phyloP scores from a whole-genome alignment of 2,329 filamentous ascomycete genomes.

The Aspergillus sp. region DNA sequence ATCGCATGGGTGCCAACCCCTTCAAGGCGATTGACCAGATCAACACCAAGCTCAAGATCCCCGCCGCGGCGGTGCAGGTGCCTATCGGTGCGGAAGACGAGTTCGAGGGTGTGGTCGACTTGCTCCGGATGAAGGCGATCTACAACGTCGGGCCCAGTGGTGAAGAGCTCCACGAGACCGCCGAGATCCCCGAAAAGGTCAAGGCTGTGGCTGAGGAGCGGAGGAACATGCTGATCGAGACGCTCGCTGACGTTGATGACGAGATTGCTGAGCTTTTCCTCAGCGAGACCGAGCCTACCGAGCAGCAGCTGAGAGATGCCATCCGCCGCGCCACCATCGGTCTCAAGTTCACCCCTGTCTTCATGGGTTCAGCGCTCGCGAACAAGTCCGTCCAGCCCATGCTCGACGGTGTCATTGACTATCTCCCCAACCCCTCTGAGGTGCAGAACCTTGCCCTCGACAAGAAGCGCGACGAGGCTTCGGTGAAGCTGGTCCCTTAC shows the following conservation, averaged over 20 bases:
- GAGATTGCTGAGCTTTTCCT: slow-evolving; percentile 95
- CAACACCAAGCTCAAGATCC: slow-evolving; percentile 90
- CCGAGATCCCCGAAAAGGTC: slow-evolving; percentile 80
- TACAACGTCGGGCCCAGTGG: slow-evolving; percentile 87
- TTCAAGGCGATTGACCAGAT: slow-evolving; percentile 98
- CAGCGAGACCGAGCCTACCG: slow-evolving; percentile 77
- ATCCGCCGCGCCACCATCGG: slow-evolving; percentile 87
- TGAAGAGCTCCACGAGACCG: slow-evolving; percentile 70
- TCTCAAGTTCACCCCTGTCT: slow-evolving; percentile 87
- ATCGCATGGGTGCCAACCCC: slow-evolving; percentile 96
- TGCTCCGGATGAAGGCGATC: slow-evolving; percentile 87
- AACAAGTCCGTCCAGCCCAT: slow-evolving; percentile 96
- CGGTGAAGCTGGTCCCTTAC: slow-evolving; percentile 87
- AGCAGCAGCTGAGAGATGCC: slow-evolving; percentile 83
- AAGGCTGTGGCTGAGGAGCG: slow-evolving; percentile 76
- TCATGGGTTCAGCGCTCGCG: slow-evolving; percentile 94
- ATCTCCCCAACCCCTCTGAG: slow-evolving; percentile 86
- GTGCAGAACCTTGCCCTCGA: slow-evolving; percentile 89
- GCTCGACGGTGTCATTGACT: slow-evolving; percentile 95
- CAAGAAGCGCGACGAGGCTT: slow-evolving; percentile 71
- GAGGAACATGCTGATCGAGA: slow-evolving; percentile 84
- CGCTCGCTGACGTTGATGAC: slow-evolving; percentile 94
- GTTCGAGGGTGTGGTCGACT: slow-evolving; percentile 87
- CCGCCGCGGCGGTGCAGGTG: slow-evolving; percentile 89
- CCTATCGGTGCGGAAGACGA: slow-evolving; percentile 91